Percentiles rank a stretch among this genome's conserved stretches.
Conservation (phyloP, 495 filamentous ascomycete species). For the Pseudevernia furfuracea region DNA sequence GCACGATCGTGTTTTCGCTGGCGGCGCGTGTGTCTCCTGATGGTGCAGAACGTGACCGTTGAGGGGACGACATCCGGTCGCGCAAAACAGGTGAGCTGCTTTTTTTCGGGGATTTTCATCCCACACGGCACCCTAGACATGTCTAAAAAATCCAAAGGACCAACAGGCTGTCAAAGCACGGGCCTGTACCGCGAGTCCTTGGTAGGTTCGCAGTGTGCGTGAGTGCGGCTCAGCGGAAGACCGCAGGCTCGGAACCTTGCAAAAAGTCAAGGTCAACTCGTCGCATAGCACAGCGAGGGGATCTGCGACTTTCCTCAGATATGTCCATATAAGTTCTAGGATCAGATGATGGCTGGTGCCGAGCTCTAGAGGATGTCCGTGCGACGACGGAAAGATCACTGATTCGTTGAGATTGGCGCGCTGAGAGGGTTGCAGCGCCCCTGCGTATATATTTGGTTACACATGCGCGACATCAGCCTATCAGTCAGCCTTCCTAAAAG, state of each 20-base stretch:
- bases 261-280: background rate
- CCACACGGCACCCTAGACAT: background rate
- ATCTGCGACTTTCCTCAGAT: background rate
- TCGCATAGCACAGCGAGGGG: background rate
- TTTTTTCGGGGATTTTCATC: background rate
- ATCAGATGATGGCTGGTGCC: background rate
- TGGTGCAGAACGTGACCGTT: constrained; percentile 1
- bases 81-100: background rate
- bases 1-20: background rate
- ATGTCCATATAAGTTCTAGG: background rate
- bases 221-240: constrained; percentile 4
- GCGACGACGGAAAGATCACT: background rate
- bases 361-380: background rate
- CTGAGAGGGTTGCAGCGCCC: background rate
- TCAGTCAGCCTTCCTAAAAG: background rate
- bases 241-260: background rate
- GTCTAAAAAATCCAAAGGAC: background rate
- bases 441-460: background rate
- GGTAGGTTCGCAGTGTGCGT: background rate
- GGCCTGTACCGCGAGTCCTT: background rate
- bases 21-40: background rate
- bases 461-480: background rate
- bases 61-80: constrained; percentile 6
- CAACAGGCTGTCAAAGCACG: background rate
- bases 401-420: background rate